phyloP scores from a whole-genome alignment of 176 grass and related monocot species.

The Musa troglodytarum region DNA sequence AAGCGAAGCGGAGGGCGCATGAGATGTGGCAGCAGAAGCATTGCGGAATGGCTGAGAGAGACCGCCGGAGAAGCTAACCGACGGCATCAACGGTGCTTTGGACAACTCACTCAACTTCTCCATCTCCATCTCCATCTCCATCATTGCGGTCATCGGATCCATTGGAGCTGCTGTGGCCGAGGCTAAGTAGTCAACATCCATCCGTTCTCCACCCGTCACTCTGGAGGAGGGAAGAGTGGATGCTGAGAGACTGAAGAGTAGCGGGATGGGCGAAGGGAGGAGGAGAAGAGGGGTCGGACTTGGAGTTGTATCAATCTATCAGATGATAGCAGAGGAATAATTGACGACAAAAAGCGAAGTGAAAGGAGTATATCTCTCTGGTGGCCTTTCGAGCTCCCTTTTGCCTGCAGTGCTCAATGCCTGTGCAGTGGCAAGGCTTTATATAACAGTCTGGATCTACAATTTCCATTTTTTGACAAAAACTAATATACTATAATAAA shows the following conservation, averaged over 20 bases:
- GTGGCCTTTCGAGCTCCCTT: not conserved
- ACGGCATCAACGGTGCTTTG: not conserved
- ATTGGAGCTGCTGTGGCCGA: not conserved
- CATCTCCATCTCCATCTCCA: conserved; percentile 21
- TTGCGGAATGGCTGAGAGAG: not conserved
- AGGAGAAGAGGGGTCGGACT: not conserved
- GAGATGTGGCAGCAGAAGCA: not conserved
- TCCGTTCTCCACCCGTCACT: not conserved
- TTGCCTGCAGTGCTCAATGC: not conserved
- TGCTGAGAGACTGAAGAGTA: not conserved
- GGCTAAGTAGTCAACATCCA: not conserved
- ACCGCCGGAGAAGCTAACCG: not conserved
- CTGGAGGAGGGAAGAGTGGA: not conserved
- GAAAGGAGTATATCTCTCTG: not conserved
- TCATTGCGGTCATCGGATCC: conserved; percentile 3
- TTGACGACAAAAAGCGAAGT: not conserved
- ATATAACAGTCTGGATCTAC: not conserved
- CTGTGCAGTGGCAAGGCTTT: not conserved
- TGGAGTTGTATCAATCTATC: not conserved
- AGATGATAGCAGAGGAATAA: not conserved
- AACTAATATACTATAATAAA: too few relatives aligned
- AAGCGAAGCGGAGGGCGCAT: not conserved
- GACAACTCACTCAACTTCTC: conserved; percentile 2
- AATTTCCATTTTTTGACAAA: too few relatives aligned
- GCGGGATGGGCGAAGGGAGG: not conserved